Percentiles rank a stretch among this genome's conserved stretches.
phyloP scores from a whole-genome alignment of 2,329 filamentous ascomycete species.

The Penicillium fuscoglaucum region DNA sequence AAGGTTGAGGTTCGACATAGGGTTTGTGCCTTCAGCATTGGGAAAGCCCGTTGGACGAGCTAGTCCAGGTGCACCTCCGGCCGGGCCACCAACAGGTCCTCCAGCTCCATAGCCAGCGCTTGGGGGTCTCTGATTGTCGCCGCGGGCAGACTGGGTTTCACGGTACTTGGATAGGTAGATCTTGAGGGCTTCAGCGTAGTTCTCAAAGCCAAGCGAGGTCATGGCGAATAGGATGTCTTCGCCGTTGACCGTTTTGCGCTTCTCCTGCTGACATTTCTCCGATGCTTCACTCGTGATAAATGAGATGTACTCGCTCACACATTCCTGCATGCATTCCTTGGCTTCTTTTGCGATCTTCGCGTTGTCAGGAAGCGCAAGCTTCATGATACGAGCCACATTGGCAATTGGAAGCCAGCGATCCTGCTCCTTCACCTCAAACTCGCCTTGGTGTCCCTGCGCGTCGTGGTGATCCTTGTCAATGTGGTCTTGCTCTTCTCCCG shows the following conservation, averaged over 20 bases:
- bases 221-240: conserved; percentile 99
- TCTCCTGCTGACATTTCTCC: conserved; percentile 99
- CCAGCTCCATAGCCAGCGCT: conserved; percentile 49
- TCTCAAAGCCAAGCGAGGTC: conserved; percentile 98
- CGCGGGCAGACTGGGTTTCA: conserved; percentile 82
- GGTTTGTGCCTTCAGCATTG: conserved; percentile 46
- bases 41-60: conserved; percentile 38
- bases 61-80: conserved; percentile 19
- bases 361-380: conserved; percentile 93
- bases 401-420: conserved; percentile 99
- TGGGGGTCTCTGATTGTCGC: conserved; percentile 61
- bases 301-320: conserved; percentile 98
- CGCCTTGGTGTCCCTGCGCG: conserved; percentile 68
- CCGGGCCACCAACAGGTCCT: conserved; percentile 38
- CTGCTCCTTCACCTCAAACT: conserved; percentile 99
- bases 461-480: conserved; percentile 72
- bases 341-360: conserved; percentile 99
- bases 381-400: conserved; percentile 99
- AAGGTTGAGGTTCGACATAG: conserved; percentile 46
- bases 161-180: conserved; percentile 97
- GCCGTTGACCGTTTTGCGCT: conserved; percentile 98
- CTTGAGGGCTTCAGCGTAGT: conserved; percentile 96
- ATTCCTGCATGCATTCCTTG: conserved; percentile 99
- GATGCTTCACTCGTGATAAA: conserved; percentile 99
- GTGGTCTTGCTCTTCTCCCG: conserved; percentile 86